phyloP scores from a whole-genome alignment of 1,284 basidiomycete genomes.

The Pseudozyma sp. region DNA sequence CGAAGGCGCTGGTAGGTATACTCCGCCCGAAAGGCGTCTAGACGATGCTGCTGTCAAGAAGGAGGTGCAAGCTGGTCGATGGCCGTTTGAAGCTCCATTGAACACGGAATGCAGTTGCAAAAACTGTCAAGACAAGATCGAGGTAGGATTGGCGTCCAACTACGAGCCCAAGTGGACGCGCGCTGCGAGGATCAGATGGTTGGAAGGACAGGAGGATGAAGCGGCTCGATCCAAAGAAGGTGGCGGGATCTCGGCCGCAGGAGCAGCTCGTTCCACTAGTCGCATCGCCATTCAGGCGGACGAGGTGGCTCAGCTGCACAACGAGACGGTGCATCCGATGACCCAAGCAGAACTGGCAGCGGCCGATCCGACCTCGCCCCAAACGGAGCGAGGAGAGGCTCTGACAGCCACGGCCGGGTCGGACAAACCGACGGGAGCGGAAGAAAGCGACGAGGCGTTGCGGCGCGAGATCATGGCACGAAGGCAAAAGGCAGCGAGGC shows the following conservation, averaged over 20 bases:
- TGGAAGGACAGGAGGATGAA: constrained; percentile 32
- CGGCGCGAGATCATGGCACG: constrained; percentile 32
- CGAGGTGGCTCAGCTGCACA: constrained; percentile 38
- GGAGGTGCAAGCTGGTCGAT: constrained; percentile 33
- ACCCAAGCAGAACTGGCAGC: constrained; percentile 31
- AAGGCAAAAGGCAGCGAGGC: constrained; percentile 25
- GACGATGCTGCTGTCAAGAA: constrained; percentile 24
- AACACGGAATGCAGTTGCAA: constrained; percentile 48
- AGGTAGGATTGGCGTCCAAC: constrained; percentile 29
- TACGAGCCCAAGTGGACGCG: constrained; percentile 42
- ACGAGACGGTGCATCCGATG: constrained; percentile 36
- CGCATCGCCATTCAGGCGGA: constrained; percentile 43
- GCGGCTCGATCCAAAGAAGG: background rate
- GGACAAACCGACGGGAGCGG: constrained; percentile 20
- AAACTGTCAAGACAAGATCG: constrained; percentile 39
- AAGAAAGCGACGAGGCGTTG: constrained; percentile 35
- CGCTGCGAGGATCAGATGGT: constrained; percentile 36
- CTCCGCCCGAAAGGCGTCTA: constrained; percentile 8
- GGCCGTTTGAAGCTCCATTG: constrained; percentile 44
- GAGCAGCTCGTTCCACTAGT: constrained; percentile 10
- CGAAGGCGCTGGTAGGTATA: constrained; percentile 1
- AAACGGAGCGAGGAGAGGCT: constrained; percentile 8
- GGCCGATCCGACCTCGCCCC: constrained; percentile 25
- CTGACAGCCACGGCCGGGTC: background rate
- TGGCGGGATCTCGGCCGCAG: background rate